Evolutionary conservation across 139 green algal species (phyloP).

Genomic region (Micromonas pusilla): DNA sequence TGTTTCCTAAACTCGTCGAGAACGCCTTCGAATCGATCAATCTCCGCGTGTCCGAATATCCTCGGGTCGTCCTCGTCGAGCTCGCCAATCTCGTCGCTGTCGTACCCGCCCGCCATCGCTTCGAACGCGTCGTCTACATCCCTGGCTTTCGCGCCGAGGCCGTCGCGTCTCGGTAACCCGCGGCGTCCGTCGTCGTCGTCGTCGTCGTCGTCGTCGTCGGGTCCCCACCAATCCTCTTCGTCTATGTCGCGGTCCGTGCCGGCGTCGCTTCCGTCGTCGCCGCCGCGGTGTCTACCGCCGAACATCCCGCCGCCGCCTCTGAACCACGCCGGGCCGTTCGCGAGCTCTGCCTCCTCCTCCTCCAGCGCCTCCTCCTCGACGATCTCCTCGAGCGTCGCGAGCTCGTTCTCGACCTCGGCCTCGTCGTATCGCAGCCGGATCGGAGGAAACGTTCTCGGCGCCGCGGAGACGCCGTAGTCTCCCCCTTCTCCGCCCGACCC

Average conservation of each 20-base stretch:
- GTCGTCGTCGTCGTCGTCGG: too few species aligned
- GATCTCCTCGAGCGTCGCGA: constrained; percentile 27
- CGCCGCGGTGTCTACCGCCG: constrained; percentile 6
- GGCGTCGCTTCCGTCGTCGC: constrained; percentile 10
- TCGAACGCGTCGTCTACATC: constrained; percentile 1
- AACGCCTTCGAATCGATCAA: constrained; percentile 49
- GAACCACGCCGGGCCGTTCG: background rate
- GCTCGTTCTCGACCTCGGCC: background rate
- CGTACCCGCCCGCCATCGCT: constrained; percentile 48
- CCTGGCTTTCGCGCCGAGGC: background rate
- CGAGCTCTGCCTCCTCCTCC: constrained; percentile 21
- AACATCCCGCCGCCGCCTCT: background rate
- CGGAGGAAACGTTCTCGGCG: background rate
- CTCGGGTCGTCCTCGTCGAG: constrained; percentile 52
- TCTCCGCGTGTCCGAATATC: constrained; percentile 32
- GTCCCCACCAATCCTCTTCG: background rate
- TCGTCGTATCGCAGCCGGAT: background rate
- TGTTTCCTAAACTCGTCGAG: constrained; percentile 66
- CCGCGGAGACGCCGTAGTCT: background rate
- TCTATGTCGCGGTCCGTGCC: background rate
- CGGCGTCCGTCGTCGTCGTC: constrained; percentile 26
- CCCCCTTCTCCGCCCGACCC: background rate
- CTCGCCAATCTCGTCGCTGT: constrained; percentile 62
- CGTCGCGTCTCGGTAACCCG: background rate
- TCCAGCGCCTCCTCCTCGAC: constrained; percentile 16